Evolutionary conservation across 306 rosid species (phyloP).

Genomic region (Cicer chorassanicum): DNA sequence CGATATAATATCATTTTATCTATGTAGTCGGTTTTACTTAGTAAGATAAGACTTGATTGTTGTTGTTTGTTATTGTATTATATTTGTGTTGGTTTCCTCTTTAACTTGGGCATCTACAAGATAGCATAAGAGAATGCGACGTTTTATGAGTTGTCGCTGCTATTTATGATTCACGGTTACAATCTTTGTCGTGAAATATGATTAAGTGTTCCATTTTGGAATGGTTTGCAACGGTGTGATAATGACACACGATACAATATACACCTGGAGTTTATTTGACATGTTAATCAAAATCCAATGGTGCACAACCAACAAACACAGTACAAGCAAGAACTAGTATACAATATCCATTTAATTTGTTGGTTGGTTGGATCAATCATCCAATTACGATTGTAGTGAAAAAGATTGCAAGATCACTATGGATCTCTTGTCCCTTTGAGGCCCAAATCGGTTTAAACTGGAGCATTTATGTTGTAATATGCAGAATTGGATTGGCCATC

Average conservation of each 20-base stretch:
- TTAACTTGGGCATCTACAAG: neutral
- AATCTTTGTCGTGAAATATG: neutral
- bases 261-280: neutral
- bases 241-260: neutral
- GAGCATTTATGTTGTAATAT: neutral
- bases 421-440: conserved; percentile 37
- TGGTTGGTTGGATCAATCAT: conserved; percentile 22
- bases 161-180: conserved; percentile 21
- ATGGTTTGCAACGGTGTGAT: neutral
- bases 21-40: too few relatives aligned
- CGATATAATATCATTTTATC: too few relatives aligned
- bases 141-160: conserved; percentile 5
- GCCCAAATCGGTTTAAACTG: neutral
- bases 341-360: neutral
- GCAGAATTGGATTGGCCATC: too few relatives aligned
- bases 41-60: too few relatives aligned
- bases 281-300: conserved; percentile 19
- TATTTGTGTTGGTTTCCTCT: neutral
- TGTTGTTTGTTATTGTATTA: too few relatives aligned
- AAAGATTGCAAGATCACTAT: conserved; percentile 37
- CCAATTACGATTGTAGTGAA: conserved; percentile 28
- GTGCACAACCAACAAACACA: conserved; percentile 17
- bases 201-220: neutral
- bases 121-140: neutral
- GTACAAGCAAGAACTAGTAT: neutral